Conservation (phyloP, 75 land plant species). For the Chamaecyparis obtusa region DNA sequence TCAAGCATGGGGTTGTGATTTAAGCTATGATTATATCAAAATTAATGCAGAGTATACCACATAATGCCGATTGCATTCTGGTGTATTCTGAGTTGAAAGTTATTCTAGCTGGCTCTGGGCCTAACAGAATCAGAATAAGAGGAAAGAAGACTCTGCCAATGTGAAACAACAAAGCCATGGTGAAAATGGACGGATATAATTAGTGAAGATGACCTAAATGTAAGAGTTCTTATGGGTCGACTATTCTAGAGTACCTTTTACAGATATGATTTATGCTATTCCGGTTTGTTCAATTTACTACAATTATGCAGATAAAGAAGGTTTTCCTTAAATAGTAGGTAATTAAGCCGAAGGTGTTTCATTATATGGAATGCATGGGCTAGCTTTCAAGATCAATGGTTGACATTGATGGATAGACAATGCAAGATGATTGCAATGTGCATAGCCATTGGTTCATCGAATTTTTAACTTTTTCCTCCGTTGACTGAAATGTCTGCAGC, state of each 20-base stretch:
- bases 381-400: too few relatives aligned
- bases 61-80: constrained; percentile 19
- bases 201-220: not conserved
- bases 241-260: not conserved
- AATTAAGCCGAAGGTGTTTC: too few relatives aligned
- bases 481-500: too few relatives aligned
- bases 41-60: constrained; percentile 99
- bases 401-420: too few relatives aligned
- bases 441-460: too few relatives aligned
- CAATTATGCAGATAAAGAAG: not conserved
- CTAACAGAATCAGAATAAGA: not conserved
- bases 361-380: too few relatives aligned
- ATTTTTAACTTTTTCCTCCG: too few relatives aligned
- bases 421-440: too few relatives aligned
- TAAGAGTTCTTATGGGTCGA: too few relatives aligned
- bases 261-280: not conserved
- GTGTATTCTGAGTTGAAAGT: not conserved
- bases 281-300: not conserved
- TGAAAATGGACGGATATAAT: not conserved
- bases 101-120: not conserved
- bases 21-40: constrained; percentile 98
- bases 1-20: constrained; percentile 97
- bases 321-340: not conserved
- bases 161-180: not conserved
- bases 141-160: not conserved